phyloP scores from a whole-genome alignment of 305 asterid species.

The Solanum aculeatissimum region DNA sequence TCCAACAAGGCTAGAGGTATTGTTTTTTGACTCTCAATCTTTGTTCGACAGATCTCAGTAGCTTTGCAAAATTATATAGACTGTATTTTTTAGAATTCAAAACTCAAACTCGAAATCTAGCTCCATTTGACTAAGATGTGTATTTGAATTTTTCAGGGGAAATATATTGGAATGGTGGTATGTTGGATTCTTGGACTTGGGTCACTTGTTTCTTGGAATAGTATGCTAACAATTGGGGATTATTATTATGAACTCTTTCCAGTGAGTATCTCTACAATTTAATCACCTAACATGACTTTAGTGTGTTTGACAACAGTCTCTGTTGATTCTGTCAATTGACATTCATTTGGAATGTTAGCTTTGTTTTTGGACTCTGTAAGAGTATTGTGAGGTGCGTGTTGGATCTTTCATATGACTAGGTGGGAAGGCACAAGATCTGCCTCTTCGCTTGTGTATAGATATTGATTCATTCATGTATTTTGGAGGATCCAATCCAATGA shows the following conservation, averaged over 20 bases:
- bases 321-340: neutral
- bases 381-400: neutral
- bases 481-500: neutral
- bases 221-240: conserved; percentile 32
- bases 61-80: neutral
- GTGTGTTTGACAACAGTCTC: neutral
- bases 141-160: conserved; percentile 17
- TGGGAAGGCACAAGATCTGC: neutral
- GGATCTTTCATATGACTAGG: neutral
- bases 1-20: conserved; percentile 23
- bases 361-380: neutral
- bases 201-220: conserved; percentile 35
- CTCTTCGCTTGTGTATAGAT: neutral
- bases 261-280: conserved; percentile 2
- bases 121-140: neutral
- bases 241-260: conserved; percentile 35
- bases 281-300: neutral
- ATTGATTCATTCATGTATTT: neutral
- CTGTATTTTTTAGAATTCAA: neutral
- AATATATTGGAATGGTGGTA: conserved; percentile 14
- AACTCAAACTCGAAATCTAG: neutral
- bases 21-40: neutral
- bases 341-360: neutral
- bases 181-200: conserved; percentile 42
- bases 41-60: neutral